These are phyloP conservation scores for Juglanconis sp. DNA, from an alignment of 2,329 filamentous ascomycete genomes.

Conservation along the genomic window DNA sequence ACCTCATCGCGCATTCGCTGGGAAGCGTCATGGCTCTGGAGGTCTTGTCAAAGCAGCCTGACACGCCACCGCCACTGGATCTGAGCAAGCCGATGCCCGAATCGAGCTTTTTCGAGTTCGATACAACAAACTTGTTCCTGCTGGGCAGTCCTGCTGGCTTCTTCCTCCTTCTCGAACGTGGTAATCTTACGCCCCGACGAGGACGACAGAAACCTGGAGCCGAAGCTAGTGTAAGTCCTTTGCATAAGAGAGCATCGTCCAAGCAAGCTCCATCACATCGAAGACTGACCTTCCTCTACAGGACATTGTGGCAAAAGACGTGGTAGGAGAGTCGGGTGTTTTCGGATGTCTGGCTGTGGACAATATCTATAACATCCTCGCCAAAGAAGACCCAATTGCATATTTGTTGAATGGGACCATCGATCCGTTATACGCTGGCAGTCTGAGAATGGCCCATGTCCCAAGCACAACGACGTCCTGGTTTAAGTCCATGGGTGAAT, in stretches of 20 bases:
- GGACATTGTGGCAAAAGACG: constrained; percentile 51
- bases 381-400: constrained; percentile 71
- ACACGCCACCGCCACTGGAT: constrained; percentile 54
- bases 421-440: constrained; percentile 73
- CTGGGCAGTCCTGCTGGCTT: constrained; percentile 89
- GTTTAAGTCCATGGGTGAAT: constrained; percentile 61
- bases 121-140: constrained; percentile 85
- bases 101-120: constrained; percentile 76
- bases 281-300: neutral
- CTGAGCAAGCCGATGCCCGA: constrained; percentile 37
- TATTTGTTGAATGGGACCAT: constrained; percentile 90
- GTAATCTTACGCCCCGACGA: constrained; percentile 68
- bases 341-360: constrained; percentile 93
- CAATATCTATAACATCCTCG: constrained; percentile 92
- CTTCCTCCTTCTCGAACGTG: constrained; percentile 81
- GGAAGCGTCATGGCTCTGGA: constrained; percentile 95
- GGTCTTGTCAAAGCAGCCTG: constrained; percentile 86
- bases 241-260: no score
- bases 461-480: constrained; percentile 68
- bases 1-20: constrained; percentile 88
- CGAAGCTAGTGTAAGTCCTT: constrained; percentile 44
- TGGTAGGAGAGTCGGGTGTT: constrained; percentile 74
- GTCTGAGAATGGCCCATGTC: constrained; percentile 73
- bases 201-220: constrained; percentile 74
- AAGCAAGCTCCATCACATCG: neutral